phyloP scores from a whole-genome alignment of 78 protist genomes.

The Dictyostelium discoideum region DNA sequence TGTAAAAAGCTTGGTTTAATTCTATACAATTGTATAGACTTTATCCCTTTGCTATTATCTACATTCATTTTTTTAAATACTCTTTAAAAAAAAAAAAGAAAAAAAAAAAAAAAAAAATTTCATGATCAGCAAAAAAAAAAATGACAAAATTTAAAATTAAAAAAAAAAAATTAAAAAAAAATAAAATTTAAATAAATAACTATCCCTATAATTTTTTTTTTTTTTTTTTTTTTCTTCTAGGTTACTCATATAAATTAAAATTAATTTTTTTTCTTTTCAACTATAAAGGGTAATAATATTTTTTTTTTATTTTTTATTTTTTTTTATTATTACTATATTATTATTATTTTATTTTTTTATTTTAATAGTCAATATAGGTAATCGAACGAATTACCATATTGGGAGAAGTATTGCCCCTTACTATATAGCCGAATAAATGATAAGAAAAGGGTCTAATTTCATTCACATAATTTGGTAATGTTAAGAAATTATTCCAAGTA shows the following conservation, averaged over 20 bases:
- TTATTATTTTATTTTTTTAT: background rate
- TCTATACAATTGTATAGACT: constrained; percentile 23
- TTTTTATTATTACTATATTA: background rate
- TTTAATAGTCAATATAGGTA: background rate
- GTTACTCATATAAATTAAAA: no score
- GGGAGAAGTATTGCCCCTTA: constrained; percentile 21
- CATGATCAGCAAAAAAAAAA: background rate
- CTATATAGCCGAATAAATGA: constrained; percentile 29
- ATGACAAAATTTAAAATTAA: background rate
- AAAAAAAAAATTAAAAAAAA: background rate
- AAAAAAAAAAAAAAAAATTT: background rate
- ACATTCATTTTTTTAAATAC: background rate
- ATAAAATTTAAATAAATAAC: background rate
- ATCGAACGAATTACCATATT: background rate
- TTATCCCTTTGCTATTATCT: background rate
- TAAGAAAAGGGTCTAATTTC: background rate
- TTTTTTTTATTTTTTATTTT: background rate
- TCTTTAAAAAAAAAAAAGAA: background rate
- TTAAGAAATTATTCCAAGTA: background rate
- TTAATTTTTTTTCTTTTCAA: no score
- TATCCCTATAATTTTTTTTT: no score
- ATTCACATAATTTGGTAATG: background rate
- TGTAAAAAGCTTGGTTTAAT: constrained; percentile 13
- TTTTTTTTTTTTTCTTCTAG: background rate
- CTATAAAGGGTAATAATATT: no score